Evolutionary conservation across 2,329 filamentous ascomycete genomes (phyloP).

Genomic region (Pleochaeta shiraiana): DNA sequence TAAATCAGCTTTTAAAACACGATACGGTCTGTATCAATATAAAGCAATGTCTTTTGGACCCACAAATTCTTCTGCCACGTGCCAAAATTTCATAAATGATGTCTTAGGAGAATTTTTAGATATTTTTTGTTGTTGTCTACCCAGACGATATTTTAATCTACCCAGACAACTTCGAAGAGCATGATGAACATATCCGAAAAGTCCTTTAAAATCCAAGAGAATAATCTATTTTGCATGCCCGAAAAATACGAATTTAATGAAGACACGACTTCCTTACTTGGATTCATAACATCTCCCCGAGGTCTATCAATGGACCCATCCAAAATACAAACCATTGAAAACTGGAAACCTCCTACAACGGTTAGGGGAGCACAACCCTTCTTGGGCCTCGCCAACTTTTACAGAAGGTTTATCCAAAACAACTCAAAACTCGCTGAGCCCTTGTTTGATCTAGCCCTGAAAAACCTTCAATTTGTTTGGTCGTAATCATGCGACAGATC

Average conservation of each 20-base stretch:
- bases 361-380: conserved; percentile 2
- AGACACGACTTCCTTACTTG: not conserved
- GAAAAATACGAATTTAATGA: not conserved
- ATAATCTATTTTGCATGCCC: not conserved
- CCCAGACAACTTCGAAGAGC: not conserved
- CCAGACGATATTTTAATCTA: conserved; percentile 3
- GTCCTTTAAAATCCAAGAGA: not conserved
- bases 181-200: not conserved
- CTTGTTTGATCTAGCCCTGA: not conserved
- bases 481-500: not conserved
- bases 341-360: not conserved
- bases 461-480: not conserved
- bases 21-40: conserved; percentile 3
- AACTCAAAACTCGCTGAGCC: not conserved
- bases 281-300: not conserved
- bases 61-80: not conserved
- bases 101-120: conserved; percentile 2
- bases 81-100: conserved; percentile 1
- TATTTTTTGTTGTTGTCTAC: conserved; percentile 4
- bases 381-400: conserved; percentile 1
- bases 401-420: not conserved
- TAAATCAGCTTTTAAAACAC: too few relatives aligned
- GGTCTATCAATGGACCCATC: not conserved
- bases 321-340: not conserved
- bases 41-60: conserved; percentile 4